Conservation (phyloP, 2,329 filamentous ascomycete genomes). For the Chaetomium sp. region DNA sequence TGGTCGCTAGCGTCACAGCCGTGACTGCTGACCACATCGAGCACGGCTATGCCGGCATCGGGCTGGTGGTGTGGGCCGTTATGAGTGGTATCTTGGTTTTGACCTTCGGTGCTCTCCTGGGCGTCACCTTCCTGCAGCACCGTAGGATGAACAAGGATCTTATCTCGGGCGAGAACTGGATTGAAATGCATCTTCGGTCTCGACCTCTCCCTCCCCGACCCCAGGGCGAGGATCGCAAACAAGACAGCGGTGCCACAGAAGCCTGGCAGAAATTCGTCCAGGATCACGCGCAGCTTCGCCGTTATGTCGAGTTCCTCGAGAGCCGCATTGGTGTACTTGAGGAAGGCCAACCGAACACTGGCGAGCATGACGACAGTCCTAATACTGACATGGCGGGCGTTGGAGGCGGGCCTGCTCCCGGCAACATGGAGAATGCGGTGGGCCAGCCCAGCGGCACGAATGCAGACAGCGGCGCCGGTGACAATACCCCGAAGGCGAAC, state of each 20-base stretch:
- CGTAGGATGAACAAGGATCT: conserved; percentile 18
- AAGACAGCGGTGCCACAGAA: conserved; percentile 22
- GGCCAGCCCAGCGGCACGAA: background rate
- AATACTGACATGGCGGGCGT: background rate
- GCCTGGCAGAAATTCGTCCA: conserved; percentile 34
- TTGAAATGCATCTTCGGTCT: conserved; percentile 28
- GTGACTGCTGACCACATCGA: conserved; percentile 9
- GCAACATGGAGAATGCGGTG: background rate
- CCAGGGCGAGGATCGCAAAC: conserved; percentile 18
- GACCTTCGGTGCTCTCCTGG: conserved; percentile 15
- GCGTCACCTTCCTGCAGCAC: conserved; percentile 16
- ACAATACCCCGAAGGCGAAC: conserved; percentile 14
- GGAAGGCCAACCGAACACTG: conserved; percentile 6
- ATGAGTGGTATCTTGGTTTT: conserved; percentile 24
- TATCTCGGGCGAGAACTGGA: conserved; percentile 27
- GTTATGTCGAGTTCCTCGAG: conserved; percentile 36
- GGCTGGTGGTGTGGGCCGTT: conserved; percentile 20
- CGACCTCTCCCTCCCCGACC: conserved; percentile 33
- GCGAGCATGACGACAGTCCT: background rate
- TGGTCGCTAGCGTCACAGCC: conserved; percentile 28
- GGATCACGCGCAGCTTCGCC: conserved; percentile 33
- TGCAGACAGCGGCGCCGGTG: background rate
- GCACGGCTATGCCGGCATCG: conserved; percentile 4
- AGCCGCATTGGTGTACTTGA: conserved; percentile 29
- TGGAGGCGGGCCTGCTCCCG: background rate